These are phyloP conservation scores for Funneliformis caledonium DNA, from an alignment of 371 early-diverging fungal species.

Conservation along the genomic window DNA sequence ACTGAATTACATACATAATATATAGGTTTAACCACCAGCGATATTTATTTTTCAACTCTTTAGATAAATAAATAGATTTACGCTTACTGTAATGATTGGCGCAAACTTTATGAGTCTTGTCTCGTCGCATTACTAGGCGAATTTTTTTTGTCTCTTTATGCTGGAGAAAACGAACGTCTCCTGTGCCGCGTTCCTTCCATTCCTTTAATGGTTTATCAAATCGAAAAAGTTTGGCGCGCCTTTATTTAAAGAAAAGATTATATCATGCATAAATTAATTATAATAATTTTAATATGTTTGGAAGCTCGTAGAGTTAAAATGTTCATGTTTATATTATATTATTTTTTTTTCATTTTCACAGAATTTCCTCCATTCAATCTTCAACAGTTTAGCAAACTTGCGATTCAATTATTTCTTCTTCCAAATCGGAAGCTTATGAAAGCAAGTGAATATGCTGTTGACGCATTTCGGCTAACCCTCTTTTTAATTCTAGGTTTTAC, in stretches of 20 bases:
- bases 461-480: background rate
- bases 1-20: conserved; percentile 50
- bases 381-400: conserved; percentile 39
- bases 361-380: conserved; percentile 34
- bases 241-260: conserved; percentile 46
- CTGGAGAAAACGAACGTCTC: conserved; percentile 92
- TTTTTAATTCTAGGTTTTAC: background rate
- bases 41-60: background rate
- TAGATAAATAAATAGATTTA: background rate
- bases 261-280: background rate
- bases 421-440: background rate
- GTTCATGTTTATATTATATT: background rate
- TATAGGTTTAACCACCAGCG: background rate
- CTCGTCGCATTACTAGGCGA: conserved; percentile 96
- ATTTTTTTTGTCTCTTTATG: conserved; percentile 88
- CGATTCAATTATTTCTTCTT: background rate
- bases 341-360: background rate
- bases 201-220: conserved; percentile 86
- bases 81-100: conserved; percentile 91
- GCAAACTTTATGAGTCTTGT: conserved; percentile 97
- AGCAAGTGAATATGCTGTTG: conserved; percentile 39
- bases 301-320: conserved; percentile 37
- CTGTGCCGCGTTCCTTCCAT: conserved; percentile 99
- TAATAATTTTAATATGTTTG: conserved; percentile 14
- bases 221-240: conserved; percentile 98